Base-by-base conservation (phyloP, 139 green algal species). In the Chlorella sorokiniana region DNA sequence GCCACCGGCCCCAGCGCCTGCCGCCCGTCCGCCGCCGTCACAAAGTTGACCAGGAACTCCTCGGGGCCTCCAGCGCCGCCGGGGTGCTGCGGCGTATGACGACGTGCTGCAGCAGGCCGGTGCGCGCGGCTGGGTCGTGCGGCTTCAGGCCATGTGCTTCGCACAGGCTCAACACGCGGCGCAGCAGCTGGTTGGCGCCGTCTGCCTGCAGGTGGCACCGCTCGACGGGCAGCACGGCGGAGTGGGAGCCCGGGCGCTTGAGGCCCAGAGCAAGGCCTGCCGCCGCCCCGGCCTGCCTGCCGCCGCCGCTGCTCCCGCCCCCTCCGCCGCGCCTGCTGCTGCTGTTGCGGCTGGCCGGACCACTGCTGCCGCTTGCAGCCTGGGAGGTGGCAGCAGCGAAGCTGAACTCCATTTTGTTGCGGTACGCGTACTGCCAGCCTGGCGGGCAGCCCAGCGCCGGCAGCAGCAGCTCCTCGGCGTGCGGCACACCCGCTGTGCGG, bases 341-440 rank as follows among this genome's bases (percentile, higher is more conserved):
- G 51, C 4, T 42, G 38, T 40, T 70, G 27, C 56, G 11, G 61
- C 29, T 68, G 61, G 20, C 25, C 61, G 8, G 8, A 38, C 61
- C 61, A 35, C 38, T 72, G 59, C 69, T 62, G 42, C 69, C 37
- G 69, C 29, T 62, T n/a, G n/a, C n/a, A n/a, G n/a, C 4, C 23
- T 40, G 42, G 42, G 41, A 18, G 0, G 2, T 8, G 25, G 41
- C 42, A 56, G 72, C 54, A 73, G n/a, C n/a, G 78, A 92, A 91
- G 40, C 82, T 87, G 78, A 94, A 94, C 81, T 81, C 64, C 81
- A 96, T 92, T 81, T 97, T 97, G 84, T 97, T 97, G 37, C 94
- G 85, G 81, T 96, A 97, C 29, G 67, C 61, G 56, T 88, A 93
- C 14, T 59, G 42, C 56, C 89, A 22, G 4, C n/a, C 73, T 5